These are phyloP conservation scores for Suillus spraguei DNA, from an alignment of 768 basidiomycete genomes.

Conservation along the genomic window DNA sequence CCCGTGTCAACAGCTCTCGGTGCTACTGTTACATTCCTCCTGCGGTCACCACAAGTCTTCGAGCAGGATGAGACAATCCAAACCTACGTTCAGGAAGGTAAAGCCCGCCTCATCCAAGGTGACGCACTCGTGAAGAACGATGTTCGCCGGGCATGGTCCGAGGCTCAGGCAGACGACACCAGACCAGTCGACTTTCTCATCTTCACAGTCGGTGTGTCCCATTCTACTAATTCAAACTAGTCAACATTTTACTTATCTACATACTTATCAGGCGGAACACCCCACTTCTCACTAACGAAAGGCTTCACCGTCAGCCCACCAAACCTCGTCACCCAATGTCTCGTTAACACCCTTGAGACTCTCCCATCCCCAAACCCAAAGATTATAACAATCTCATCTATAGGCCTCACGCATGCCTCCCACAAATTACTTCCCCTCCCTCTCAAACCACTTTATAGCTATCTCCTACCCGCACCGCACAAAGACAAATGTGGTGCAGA, in stretches of 20 bases:
- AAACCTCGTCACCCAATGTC: constrained; percentile 59
- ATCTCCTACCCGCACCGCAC: constrained; percentile 48
- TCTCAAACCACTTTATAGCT: constrained; percentile 51
- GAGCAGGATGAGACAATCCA: constrained; percentile 58
- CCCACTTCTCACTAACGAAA: constrained; percentile 46
- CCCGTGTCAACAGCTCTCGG: constrained; percentile 48
- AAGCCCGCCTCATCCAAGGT: constrained; percentile 58
- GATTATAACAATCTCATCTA: constrained; percentile 56
- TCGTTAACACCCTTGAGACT: constrained; percentile 59
- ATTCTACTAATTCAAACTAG: not conserved
- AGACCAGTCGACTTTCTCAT: constrained; percentile 54
- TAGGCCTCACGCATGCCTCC: constrained; percentile 50
- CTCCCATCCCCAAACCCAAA: constrained; percentile 50
- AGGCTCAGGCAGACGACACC: constrained; percentile 33
- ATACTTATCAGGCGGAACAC: constrained; percentile 44
- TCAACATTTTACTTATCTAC: constrained; percentile 8
- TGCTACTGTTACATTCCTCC: constrained; percentile 62
- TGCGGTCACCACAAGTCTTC: constrained; percentile 55
- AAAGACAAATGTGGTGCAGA: constrained; percentile 66
- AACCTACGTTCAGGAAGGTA: constrained; percentile 48
- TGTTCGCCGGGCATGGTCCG: constrained; percentile 53
- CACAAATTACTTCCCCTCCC: constrained; percentile 48
- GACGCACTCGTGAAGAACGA: constrained; percentile 59
- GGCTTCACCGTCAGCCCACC: constrained; percentile 52
- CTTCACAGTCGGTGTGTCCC: constrained; percentile 59